phyloP scores from a whole-genome alignment of 306 rosid genomes.

The Elaeagnus macrophylla region DNA sequence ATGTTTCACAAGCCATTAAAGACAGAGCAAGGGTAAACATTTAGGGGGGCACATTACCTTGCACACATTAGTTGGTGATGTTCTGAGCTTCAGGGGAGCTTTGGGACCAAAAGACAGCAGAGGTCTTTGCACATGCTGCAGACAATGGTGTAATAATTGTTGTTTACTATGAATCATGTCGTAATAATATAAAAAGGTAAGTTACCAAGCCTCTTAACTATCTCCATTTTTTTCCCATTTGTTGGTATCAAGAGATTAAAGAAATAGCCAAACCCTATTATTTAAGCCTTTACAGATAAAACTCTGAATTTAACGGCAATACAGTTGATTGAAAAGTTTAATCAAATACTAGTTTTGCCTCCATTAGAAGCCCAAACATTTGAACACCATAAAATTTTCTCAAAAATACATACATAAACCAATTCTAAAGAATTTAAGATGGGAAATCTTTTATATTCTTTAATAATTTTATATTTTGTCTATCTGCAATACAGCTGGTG shows the following conservation, averaged over 20 bases:
- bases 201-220: not conserved
- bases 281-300: not conserved
- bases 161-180: not conserved
- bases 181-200: not conserved
- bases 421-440: too few relatives aligned
- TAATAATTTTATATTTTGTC: too few relatives aligned
- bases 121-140: slow-evolving; percentile 95
- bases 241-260: not conserved
- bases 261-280: not conserved
- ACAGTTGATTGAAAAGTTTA: too few relatives aligned
- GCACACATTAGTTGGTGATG: slow-evolving; percentile 71
- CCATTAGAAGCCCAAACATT: too few relatives aligned
- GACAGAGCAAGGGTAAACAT: slow-evolving; percentile 23
- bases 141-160: slow-evolving; percentile 14
- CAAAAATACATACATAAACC: too few relatives aligned
- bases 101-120: slow-evolving; percentile 90
- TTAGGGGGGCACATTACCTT: slow-evolving; percentile 45
- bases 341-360: too few relatives aligned
- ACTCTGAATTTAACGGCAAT: too few relatives aligned
- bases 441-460: too few relatives aligned
- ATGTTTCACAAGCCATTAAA: slow-evolving; percentile 4
- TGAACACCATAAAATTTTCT: too few relatives aligned
- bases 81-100: slow-evolving; percentile 73
- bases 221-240: not conserved
- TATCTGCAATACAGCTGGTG: too few relatives aligned